Conservation (phyloP, 148 eudicot species). For the Camellia japonica region DNA sequence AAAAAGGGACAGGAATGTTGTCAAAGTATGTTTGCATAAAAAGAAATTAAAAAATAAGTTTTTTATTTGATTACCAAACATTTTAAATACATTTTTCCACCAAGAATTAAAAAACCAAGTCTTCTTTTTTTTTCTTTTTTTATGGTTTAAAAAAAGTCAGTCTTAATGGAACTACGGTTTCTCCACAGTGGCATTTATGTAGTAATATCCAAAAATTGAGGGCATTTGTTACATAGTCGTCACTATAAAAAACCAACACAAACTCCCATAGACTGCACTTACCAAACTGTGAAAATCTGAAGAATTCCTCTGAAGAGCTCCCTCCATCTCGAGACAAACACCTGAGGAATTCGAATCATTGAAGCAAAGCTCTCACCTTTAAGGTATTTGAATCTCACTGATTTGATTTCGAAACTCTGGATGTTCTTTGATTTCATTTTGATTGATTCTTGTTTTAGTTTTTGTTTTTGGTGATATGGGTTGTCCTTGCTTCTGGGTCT, state of each 20-base stretch:
- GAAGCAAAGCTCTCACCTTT: not conserved
- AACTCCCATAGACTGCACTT: not conserved
- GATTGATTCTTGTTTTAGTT: conserved; percentile 1
- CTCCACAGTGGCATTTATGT: not conserved
- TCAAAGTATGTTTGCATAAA: too few relatives aligned
- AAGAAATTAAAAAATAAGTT: too few relatives aligned
- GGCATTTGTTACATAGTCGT: not conserved
- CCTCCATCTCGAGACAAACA: not conserved
- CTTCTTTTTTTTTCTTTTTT: too few relatives aligned
- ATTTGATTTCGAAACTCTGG: not conserved
- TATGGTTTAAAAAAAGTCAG: too few relatives aligned
- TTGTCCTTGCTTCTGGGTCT: not conserved
- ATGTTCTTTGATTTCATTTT: conserved; percentile 2
- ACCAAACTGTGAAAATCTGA: too few relatives aligned
- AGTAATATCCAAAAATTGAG: not conserved
- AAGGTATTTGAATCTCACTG: not conserved
- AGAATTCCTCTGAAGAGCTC: not conserved
- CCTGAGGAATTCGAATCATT: not conserved
- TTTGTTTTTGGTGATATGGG: not conserved
- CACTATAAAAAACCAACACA: not conserved
- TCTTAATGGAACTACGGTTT: not conserved
- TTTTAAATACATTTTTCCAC: too few relatives aligned
- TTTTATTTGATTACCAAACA: too few relatives aligned
- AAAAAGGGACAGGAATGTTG: too few relatives aligned
- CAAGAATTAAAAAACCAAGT: too few relatives aligned